A percentile compares a stretch with the other conserved stretches of the same genome.
Conservation (phyloP, 1,284 basidiomycete genomes). For the Ganoderma resinaceum region DNA sequence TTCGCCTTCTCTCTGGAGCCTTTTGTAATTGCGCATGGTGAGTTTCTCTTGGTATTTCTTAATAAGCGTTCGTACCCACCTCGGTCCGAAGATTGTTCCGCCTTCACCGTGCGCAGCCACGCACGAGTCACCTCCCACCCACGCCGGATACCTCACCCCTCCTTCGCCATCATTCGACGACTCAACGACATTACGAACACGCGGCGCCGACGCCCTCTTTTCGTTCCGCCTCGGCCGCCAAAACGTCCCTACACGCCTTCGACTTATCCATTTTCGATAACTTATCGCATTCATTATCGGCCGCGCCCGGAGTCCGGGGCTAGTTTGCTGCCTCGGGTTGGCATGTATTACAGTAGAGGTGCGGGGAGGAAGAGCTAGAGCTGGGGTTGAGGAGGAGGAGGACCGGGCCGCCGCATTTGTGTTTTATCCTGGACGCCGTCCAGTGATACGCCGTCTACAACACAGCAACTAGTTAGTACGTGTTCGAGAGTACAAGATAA, state of each 20-base stretch:
- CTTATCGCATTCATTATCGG: conserved; percentile 11
- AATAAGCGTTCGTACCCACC: neutral
- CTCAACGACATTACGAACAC: neutral
- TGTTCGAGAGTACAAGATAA: neutral
- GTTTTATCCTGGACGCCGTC: conserved; percentile 8
- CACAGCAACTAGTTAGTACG: neutral
- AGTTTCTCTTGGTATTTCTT: neutral
- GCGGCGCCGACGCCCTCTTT: neutral
- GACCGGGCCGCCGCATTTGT: conserved; percentile 6
- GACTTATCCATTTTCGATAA: conserved; percentile 4
- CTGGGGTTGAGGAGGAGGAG: neutral
- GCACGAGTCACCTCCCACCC: neutral
- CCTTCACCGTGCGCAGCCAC: neutral
- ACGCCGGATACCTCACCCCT: neutral
- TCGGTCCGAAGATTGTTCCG: neutral
- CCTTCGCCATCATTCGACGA: conserved; percentile 2
- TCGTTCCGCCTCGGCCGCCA: conserved; percentile 8
- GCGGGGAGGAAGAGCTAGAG: neutral
- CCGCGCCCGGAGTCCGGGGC: neutral
- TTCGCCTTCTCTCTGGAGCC: conserved; percentile 1
- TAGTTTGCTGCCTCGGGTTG: neutral
- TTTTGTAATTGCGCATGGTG: conserved; percentile 1
- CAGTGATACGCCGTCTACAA: conserved; percentile 2
- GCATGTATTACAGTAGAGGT: neutral
- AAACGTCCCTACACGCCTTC: neutral